Percentiles rank a stretch among this genome's conserved stretches.
These are phyloP conservation scores for Silene conica DNA, from an alignment of 148 eudicot species.

Conservation along the genomic window DNA sequence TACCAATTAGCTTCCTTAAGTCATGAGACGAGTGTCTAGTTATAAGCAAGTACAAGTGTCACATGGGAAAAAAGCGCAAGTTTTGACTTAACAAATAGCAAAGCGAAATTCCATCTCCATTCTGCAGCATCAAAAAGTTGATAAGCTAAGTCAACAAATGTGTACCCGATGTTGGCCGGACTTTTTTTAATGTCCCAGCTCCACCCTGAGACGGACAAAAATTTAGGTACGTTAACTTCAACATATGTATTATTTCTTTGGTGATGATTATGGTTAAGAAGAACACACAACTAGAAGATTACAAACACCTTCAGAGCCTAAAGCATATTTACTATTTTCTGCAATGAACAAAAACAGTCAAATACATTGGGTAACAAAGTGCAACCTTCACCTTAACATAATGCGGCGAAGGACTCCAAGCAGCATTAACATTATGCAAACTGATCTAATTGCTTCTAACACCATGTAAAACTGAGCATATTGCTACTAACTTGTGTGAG, in stretches of 20 bases:
- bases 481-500: not conserved
- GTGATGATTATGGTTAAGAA: not conserved
- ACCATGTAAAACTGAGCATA: not conserved
- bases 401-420: not conserved
- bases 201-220: conserved; percentile 43
- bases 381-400: not conserved
- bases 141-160: conserved; percentile 4
- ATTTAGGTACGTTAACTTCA: not conserved
- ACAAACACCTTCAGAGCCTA: not conserved
- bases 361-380: not conserved
- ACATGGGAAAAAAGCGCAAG: not conserved
- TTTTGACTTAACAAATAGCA: not conserved
- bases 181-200: conserved; percentile 64
- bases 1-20: not conserved
- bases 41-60: not conserved
- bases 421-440: conserved; percentile 2
- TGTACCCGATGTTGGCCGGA: conserved; percentile 63
- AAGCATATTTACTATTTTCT: not conserved
- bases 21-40: not conserved
- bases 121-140: conserved; percentile 4
- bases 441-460: not conserved
- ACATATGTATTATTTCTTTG: not conserved
- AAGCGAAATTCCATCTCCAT: not conserved
- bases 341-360: not conserved
- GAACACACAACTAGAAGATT: not conserved